A percentile compares a stretch with the other conserved stretches of the same genome.
Conservation (phyloP, 768 basidiomycete species). For the Kwoniella dendrophila region DNA sequence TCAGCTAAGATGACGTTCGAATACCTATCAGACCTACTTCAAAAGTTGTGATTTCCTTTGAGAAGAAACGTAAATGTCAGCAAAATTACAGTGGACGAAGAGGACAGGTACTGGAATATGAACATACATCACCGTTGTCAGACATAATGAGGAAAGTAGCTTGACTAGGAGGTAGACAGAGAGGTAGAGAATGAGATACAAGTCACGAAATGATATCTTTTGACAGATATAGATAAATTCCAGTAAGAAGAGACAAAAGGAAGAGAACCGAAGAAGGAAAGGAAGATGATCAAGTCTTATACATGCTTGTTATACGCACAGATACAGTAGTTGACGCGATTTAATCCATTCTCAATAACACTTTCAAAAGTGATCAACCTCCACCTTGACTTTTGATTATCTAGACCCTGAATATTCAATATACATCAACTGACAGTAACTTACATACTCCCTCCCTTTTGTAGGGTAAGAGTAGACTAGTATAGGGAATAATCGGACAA, state of each 20-base stretch:
- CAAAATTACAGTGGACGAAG: background rate
- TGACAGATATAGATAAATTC: no score
- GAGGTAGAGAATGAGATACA: background rate
- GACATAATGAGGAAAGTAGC: conserved; percentile 30
- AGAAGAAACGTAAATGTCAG: background rate
- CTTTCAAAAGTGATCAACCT: conserved; percentile 21
- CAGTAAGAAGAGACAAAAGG: conserved; percentile 1
- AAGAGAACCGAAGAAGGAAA: conserved; percentile 10
- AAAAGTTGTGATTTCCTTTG: no score
- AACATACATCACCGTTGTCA: conserved; percentile 23
- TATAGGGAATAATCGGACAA: no score
- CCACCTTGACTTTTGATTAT: conserved; percentile 6
- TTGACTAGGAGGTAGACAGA: background rate
- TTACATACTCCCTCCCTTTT: conserved; percentile 4
- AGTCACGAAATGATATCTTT: no score
- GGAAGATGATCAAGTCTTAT: conserved; percentile 6
- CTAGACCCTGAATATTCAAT: background rate
- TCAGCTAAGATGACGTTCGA: background rate
- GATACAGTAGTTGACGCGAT: background rate
- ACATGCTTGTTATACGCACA: conserved; percentile 1
- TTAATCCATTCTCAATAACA: background rate
- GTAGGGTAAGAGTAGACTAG: no score
- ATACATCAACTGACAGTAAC: no score
- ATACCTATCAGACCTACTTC: no score
- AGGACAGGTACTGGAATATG: background rate